phyloP scores from a whole-genome alignment of 345 rosid species.

The Salix suchowensis region DNA sequence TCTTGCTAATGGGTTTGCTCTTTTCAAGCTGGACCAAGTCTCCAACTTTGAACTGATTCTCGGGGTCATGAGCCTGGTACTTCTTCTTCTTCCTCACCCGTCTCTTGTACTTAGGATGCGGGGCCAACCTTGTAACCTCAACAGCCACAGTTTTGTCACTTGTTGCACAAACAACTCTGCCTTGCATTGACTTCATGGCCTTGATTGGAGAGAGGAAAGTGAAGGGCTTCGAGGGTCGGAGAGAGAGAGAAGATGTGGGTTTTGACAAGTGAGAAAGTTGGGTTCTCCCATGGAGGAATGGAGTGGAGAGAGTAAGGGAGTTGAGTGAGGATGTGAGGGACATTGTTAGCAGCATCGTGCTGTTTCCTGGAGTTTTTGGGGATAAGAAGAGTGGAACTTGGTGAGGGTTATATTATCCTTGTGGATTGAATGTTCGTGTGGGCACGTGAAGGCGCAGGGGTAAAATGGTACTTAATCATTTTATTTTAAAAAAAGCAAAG shows the following conservation, averaged over 20 bases:
- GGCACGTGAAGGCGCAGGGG: neutral
- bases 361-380: neutral
- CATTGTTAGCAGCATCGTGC: conserved; percentile 4
- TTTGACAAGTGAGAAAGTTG: conserved; percentile 43
- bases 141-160: conserved; percentile 85
- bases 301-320: conserved; percentile 39
- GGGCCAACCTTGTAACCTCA: conserved; percentile 66
- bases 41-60: conserved; percentile 69
- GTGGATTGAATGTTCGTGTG: neutral
- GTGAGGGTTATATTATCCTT: neutral
- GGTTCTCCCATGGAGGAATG: conserved; percentile 52
- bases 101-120: conserved; percentile 84
- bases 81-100: conserved; percentile 85
- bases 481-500: too few species aligned
- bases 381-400: neutral
- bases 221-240: conserved; percentile 4
- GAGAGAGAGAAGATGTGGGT: conserved; percentile 28
- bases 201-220: conserved; percentile 42
- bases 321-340: conserved; percentile 38
- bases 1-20: conserved; percentile 85
- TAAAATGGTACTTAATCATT: too few species aligned
- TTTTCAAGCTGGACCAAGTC: conserved; percentile 67
- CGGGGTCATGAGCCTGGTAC: conserved; percentile 92
- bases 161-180: conserved; percentile 75
- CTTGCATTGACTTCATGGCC: conserved; percentile 73